Base-by-base conservation (phyloP, 106 monocot species). In the Xerophyta viscosa region DNA sequence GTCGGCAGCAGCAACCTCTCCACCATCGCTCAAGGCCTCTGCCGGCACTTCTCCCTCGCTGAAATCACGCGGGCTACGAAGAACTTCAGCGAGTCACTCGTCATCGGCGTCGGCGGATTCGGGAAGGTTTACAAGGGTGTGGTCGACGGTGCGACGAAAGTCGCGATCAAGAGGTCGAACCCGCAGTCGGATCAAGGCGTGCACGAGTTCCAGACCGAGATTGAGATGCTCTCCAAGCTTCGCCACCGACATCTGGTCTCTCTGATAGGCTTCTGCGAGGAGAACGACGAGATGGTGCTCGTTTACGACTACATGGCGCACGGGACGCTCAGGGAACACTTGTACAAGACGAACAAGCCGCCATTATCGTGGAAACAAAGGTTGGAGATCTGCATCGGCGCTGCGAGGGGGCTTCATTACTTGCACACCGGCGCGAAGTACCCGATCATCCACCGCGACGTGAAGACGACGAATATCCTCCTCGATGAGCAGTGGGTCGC, bases 201-300 rank as follows among this genome's bases (percentile, higher is more conserved):
- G 9, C 24, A 81, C 31, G 90, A 91, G 77, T 91, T 91, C 60
- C 72, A 77, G 50, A 87, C 77, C 1, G 91, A 91, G 69, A 85
- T 91, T 0, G 80, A 91, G 71, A 81, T 91, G 91, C 85, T 91
- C 7, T 91, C 91, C 17, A 91, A 85, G 78, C 85, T 85, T 20
- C 63, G 87, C 4, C 87, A 88, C 75, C 60, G 60, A 59, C 87
- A 88, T 37, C 41, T 88, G 23, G 87, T 88, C 19, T 88, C 87
- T 26, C 53, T 88, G 21, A 88, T 88, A 23, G 87, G 87, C 0
- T 83, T 73, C 70, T 83, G 88, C 71, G 79, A 89, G 41, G 83
- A 89, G 44, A 58, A 67, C 28, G 53, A 43, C 6, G 88, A 89
- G 69, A 89, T 89, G 88, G 63, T 75, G 25, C 54, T 89, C 15